These are phyloP conservation scores for Mycena venus DNA, from an alignment of 768 basidiomycete genomes.

Conservation along the genomic window DNA sequence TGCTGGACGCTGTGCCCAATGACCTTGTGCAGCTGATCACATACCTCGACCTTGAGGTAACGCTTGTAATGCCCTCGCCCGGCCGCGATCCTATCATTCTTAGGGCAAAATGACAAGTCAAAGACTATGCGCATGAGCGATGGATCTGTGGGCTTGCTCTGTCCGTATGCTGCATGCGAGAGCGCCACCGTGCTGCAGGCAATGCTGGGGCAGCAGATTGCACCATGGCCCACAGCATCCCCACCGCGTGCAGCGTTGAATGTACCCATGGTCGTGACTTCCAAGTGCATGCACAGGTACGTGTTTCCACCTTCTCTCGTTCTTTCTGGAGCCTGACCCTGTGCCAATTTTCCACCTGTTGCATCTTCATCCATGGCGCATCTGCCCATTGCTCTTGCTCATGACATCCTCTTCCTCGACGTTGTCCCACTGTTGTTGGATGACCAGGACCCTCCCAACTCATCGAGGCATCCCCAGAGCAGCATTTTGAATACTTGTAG, in stretches of 20 bases:
- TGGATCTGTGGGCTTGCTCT: slow-evolving; percentile 61
- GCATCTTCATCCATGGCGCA: slow-evolving; percentile 34
- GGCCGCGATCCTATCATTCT: too few species aligned
- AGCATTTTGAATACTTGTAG: too few species aligned
- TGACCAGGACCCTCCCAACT: too few species aligned
- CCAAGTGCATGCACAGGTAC: slow-evolving; percentile 62
- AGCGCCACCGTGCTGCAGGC: slow-evolving; percentile 37
- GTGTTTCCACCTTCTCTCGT: too few species aligned
- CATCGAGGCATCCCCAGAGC: too few species aligned
- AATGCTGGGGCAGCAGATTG: slow-evolving; percentile 68
- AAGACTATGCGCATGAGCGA: slow-evolving; percentile 40
- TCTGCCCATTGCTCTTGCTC: slow-evolving; percentile 11
- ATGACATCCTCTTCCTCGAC: slow-evolving; percentile 18
- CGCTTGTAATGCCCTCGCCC: too few species aligned
- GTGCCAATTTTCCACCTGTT: slow-evolving; percentile 72
- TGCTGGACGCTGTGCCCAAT: too few species aligned
- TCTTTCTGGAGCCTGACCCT: slow-evolving; percentile 70
- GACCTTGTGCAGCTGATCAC: too few species aligned
- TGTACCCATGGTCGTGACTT: slow-evolving; percentile 30
- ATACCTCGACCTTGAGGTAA: too few species aligned
- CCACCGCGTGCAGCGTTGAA: slow-evolving; percentile 34
- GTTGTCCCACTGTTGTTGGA: slow-evolving; percentile 43
- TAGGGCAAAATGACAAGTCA: too few species aligned
- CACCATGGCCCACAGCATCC: slow-evolving; percentile 66
- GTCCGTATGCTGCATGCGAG: slow-evolving; percentile 58